Evolutionary conservation across 805 yeast species (phyloP), one percentile per base, ranked within the genome.

Genomic region (Pichia exigua): DNA sequence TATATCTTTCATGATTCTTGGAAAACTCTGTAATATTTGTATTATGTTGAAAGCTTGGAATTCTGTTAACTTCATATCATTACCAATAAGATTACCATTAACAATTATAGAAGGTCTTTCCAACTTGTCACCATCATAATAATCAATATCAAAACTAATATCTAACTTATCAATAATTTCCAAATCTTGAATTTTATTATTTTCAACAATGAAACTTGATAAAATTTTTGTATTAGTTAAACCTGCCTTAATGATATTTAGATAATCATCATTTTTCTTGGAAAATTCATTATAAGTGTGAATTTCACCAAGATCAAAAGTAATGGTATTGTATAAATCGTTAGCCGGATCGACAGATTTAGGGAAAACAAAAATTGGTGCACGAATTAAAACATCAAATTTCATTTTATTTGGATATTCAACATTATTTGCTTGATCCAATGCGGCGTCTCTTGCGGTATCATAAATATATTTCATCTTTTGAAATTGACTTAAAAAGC

Each of bases 381-480:
- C 88, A 48, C 79, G 76, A 17, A 94, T 73, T 18, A 79, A 66
- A 35, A 95, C 67, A 59, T 91, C 86, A 62, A 91, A 77, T 56
- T 82, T 81, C 68, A 90, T 81, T 57, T 74, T 77, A 45, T 71
- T 76, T 0, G 87, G 79, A 51, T 70, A 73, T 48, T 79, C 79
- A 53, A 78, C 73, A 47, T 69, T 77, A 32, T 56, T 80, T 0
- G 94, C 94, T 64, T 87, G 95, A 58, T 85, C 79, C 58, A 89
- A 78, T 0, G 98, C 96, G 12, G 90, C 87, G 60, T 85, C 88
- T 52, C 98, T 77, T 0, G 98, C 95, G 21, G 78, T 72, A 61
- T 94, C 99, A 65, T 87, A 95, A n/a, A 91, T 74, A 4, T 78
- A 79, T 66, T 94, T 94, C 96, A 92, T 88, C 58, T 78, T 78